Evolutionary conservation across 768 basidiomycete species (phyloP), one percentile per base, ranked within the genome.

Genomic region (Boletus bicolor): DNA sequence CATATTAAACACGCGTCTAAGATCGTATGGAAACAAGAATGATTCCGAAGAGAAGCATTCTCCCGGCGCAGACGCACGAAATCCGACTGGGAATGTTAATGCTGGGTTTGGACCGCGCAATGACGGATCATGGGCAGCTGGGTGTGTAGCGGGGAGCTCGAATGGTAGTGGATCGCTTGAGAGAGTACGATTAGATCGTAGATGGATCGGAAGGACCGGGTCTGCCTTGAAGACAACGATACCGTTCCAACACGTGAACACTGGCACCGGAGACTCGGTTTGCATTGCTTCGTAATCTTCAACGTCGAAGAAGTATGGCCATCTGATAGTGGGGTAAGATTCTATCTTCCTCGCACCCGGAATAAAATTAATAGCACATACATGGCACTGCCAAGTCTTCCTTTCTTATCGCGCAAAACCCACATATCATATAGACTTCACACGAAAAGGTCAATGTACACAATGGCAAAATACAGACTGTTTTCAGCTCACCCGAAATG

Each of bases 181-280:
- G n/a, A 77, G 71, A 14, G 73, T 73, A 15, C 49, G 59, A 43
- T 75, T 75, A 1, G 66, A 61, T 44, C 77, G 77, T 6, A 77
- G 67, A 45, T 68, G 55, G 36, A 75, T 54, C 14, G 77, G 76
- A 32, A 77, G 67, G 32, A 79, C 44, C 5, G 77, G 76, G 48
- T 79, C 77, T 0, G 77, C 72, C 9, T 59, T 43, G 59, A 79
- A 73, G 3, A 72, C 73, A 46, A 69, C 68, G 58, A 78, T 75
- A 34, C 78, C 78, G 48, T 79, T 79, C 77, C 77, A 79, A 63
- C 77, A 79, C 0, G 75, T 56, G 53, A 77, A 75, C 7, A 77
- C 77, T 10, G 78, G 76, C 2, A 70, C 77, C 11, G 78, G 75
- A 14, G 72, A 69, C 36, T 74, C 77, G 11, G 50, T 58, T 48